phyloP scores from a whole-genome alignment of 2,329 filamentous ascomycete species.

The Lojkania enalia region DNA sequence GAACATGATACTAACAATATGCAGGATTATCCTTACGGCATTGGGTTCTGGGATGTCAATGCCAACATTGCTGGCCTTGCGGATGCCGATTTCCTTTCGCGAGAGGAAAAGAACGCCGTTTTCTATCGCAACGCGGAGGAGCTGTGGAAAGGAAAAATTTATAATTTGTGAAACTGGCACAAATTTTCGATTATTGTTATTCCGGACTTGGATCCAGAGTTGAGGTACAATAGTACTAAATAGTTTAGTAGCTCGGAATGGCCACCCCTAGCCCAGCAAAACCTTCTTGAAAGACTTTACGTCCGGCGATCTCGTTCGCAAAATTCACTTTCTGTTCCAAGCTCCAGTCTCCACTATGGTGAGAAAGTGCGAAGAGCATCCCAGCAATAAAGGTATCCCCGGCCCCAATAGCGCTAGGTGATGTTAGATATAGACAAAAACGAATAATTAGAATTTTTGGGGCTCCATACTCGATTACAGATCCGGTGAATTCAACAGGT shows the following conservation, averaged over 20 bases:
- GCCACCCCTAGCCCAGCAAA: conserved; percentile 48
- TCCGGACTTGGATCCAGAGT: neutral
- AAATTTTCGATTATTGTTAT: too few relatives aligned
- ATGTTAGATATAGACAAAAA: conserved; percentile 10
- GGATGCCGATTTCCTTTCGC: conserved; percentile 23
- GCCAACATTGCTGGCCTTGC: conserved; percentile 37
- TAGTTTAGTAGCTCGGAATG: neutral
- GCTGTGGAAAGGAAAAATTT: conserved; percentile 33
- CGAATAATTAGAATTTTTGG: neutral
- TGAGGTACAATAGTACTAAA: neutral
- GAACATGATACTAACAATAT: conserved; percentile 4
- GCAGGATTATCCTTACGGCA: conserved; percentile 43
- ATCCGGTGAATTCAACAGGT: conserved; percentile 22
- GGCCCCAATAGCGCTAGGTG: conserved; percentile 67
- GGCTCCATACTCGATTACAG: conserved; percentile 63
- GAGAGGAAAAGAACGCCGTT: conserved; percentile 30
- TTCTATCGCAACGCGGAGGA: conserved; percentile 30
- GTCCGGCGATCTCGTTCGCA: conserved; percentile 67
- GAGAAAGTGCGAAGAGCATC: conserved; percentile 65
- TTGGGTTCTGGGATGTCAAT: conserved; percentile 43
- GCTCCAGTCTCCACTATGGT: conserved; percentile 55
- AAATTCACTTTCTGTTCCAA: conserved; percentile 57
- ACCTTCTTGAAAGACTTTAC: conserved; percentile 69
- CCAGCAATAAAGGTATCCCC: conserved; percentile 78
- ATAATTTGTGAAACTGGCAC: conserved; percentile 5